Base-by-base conservation (phyloP, 176 grass and related monocot genomes). In the Raddia distichophylla region DNA sequence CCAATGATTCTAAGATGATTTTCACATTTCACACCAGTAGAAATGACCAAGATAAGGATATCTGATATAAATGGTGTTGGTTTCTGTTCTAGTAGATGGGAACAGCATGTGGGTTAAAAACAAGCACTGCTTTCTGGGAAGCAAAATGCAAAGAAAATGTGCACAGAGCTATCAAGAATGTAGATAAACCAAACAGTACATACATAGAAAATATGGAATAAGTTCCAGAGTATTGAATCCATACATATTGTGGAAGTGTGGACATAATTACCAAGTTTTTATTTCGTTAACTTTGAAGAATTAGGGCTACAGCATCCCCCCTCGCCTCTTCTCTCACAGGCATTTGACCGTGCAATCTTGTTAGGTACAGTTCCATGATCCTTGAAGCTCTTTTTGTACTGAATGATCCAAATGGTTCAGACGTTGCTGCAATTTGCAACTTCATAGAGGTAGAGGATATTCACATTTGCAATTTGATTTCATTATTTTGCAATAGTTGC, bases 331-430 rank as follows among this genome's bases (percentile, higher is more conserved):
- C 79, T 20, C 33, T 22, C 45, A 2, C 32, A 66, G 10, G 14
- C n/a, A 61, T 69, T 65, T 64, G 55, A 57, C 14, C 74, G 33
- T 22, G 20, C 19, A 67, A 71, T 69, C 45, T 79, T 69, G 57
- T 82, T 76, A 93, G 95, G 88, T 97, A 94, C 22, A 81, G 83
- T 90, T 67, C 85, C 17, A 86, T 95, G 81, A 90, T 99, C 80
- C 56, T 99, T 4, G 93, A 99, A 90, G 96, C 91, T 70, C 86
- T 99, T 63, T 72, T 35, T 20, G 84, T 84, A 71, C 69, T 99
- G 69, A 90, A 93, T 47, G 93, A 99, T 51, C 96, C 93, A 74
- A 90, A 91, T 78, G 96, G 96, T 78, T 85, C 87, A 81, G 91
- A 91, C 19, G 59, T 93, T 80, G 47, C 43, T 65, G 75, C 86